Base-by-base conservation (phyloP, 108 stramenopile species). In the Cylindrotheca fusiformis region DNA sequence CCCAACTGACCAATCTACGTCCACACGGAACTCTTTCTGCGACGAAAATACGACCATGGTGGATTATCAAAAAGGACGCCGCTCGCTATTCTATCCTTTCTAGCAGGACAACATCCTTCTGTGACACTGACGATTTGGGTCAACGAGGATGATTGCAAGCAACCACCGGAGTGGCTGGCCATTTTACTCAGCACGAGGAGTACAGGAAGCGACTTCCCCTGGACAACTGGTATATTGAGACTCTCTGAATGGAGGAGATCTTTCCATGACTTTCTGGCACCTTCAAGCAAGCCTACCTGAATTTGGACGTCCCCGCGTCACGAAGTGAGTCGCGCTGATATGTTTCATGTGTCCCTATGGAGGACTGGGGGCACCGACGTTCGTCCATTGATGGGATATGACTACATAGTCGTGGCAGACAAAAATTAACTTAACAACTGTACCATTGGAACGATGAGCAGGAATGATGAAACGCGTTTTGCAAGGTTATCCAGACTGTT, bases 11-110 rank as follows among this genome's bases (percentile, higher is more conserved):
- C 50, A n/a, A 51, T 22, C 6, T 21, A n/a, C 18, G 50, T 51
- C 50, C 50, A 51, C 50, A 51, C 50, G 18, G 50, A 51, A 51
- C 6, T 22, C 5, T 19, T 51, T 6, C 18, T 51, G 50, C 5
- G 5, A 22, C 50, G 50, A 51, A 22, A 22, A n/a, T n/a, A n/a
- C 18, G 5, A 21, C 14, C 21, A 41, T 41, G 36, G 20, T 51
- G 50, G 50, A 51, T 22, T 22, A n/a, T 21, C 18, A 19, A 6
- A n/a, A 51, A 51, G 50, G 20, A 51, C 50, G 20, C 5, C n/a
- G n/a, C n/a, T 51, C 14, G 18, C 21, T n/a, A 19, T 51, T 4
- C 50, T 51, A n/a, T 51, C 50, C 21, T 51, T 51, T n/a, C 20
- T 51, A 19, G 50, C 50, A 6, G 20, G 18, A 6, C 50, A 51